These are phyloP conservation scores for Astraeus odoratus DNA, from an alignment of 768 basidiomycete species.

Conservation along the genomic window DNA sequence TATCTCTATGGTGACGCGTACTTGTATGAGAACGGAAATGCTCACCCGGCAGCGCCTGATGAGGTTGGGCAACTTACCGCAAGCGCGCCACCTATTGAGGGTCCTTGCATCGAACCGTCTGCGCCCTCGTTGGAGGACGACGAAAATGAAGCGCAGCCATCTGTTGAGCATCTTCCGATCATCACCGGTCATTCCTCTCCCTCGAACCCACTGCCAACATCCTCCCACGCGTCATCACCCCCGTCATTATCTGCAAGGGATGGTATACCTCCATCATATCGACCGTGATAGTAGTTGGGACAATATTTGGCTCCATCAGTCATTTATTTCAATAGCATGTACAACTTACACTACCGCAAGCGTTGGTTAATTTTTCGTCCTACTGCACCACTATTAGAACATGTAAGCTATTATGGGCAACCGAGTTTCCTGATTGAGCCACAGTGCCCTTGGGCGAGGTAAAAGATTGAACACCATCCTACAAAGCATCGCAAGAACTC, in stretches of 20 bases:
- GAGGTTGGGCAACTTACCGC: slow-evolving; percentile 27
- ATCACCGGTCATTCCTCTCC: not conserved
- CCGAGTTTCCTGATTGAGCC: no score
- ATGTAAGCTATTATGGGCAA: no score
- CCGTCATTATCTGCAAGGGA: slow-evolving; percentile 4
- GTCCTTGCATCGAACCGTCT: slow-evolving; percentile 35
- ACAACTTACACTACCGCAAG: slow-evolving; percentile 20
- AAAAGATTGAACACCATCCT: no score
- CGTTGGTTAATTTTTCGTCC: slow-evolving; percentile 17
- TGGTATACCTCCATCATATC: slow-evolving; percentile 22
- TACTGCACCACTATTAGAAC: no score
- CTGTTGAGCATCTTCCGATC: not conserved
- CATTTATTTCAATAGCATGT: slow-evolving; percentile 4
- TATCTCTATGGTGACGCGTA: no score
- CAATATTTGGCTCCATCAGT: slow-evolving; percentile 1
- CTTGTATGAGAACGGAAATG: slow-evolving; percentile 34
- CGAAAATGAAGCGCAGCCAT: not conserved
- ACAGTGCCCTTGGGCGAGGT: no score
- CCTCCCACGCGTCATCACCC: not conserved
- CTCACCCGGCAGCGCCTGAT: slow-evolving; percentile 18
- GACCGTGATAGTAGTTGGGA: slow-evolving; percentile 15
- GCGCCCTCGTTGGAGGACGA: slow-evolving; percentile 32
- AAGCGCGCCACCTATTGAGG: slow-evolving; percentile 28
- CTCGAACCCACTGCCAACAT: not conserved
- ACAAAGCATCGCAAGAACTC: no score